A percentile compares a stretch with the other conserved stretches of the same genome.
These are phyloP conservation scores for Thinopyrum elongatum DNA, from an alignment of 176 grass and related monocot genomes.

Conservation along the genomic window DNA sequence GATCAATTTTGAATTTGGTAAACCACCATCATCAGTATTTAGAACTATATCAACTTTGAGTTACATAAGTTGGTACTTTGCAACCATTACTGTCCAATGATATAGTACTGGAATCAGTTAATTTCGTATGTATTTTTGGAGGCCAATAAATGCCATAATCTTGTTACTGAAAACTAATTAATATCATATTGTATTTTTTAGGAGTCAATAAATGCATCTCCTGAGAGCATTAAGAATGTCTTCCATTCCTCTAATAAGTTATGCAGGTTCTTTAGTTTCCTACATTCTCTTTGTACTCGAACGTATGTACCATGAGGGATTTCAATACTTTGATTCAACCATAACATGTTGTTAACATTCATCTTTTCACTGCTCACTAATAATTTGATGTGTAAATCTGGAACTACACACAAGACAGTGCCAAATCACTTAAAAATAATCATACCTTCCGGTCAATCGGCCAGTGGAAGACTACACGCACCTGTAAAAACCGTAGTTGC, in stretches of 20 bases:
- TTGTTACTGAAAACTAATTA: no score
- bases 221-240: background rate
- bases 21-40: slow-evolving; percentile 16
- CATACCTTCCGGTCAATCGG: background rate
- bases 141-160: no score
- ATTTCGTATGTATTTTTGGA: no score
- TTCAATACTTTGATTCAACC: background rate
- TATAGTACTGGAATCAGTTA: no score
- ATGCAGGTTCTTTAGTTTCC: no score
- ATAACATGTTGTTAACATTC: background rate
- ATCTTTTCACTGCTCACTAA: background rate
- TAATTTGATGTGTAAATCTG: background rate
- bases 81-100: no score
- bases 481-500: slow-evolving; percentile 66
- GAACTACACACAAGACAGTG: background rate
- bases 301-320: background rate
- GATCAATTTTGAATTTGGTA: background rate
- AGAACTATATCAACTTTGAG: background rate
- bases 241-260: background rate
- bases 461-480: background rate
- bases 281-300: background rate
- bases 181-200: no score
- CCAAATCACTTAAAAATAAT: background rate
- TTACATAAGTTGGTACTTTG: no score
- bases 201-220: background rate